A percentile compares a stretch with the other conserved stretches of the same genome.
phyloP scores from a whole-genome alignment of 148 eudicot species.

The Rhododendron simsii region DNA sequence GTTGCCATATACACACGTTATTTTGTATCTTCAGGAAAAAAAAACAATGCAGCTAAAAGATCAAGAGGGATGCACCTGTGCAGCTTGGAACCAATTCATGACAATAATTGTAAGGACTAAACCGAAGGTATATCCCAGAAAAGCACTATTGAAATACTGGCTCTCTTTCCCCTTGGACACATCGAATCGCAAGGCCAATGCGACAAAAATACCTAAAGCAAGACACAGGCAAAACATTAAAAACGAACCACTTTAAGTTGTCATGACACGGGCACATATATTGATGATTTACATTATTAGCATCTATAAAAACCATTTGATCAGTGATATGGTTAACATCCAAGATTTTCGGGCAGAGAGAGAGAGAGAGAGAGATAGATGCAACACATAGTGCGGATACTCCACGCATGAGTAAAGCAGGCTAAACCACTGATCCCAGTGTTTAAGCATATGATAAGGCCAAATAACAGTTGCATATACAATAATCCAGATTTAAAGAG shows the following conservation, averaged over 20 bases:
- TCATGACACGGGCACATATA: background rate
- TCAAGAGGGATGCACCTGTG: conserved; percentile 57
- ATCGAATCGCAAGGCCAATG: conserved; percentile 95
- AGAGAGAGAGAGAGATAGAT: background rate
- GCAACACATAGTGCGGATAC: background rate
- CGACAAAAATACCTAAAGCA: conserved; percentile 82
- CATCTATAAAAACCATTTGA: background rate
- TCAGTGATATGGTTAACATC: background rate
- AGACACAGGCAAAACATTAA: conserved; percentile 5
- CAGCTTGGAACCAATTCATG: conserved; percentile 99
- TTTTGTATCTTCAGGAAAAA: background rate
- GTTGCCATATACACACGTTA: background rate
- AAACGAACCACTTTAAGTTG: background rate
- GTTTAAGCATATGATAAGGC: background rate
- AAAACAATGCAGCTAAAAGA: background rate
- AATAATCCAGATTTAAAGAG: background rate
- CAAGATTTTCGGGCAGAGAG: background rate
- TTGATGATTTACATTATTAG: background rate
- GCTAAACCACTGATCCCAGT: background rate
- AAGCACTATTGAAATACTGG: conserved; percentile 93
- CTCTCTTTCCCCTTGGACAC: conserved; percentile 76
- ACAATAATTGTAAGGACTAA: conserved; percentile 76
- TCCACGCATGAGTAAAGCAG: background rate
- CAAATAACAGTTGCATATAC: background rate
- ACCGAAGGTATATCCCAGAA: conserved; percentile 72